A percentile compares a stretch with the other conserved stretches of the same genome.
Evolutionary conservation across 345 rosid species (phyloP).

Genomic region (Eucalyptus sp.): DNA sequence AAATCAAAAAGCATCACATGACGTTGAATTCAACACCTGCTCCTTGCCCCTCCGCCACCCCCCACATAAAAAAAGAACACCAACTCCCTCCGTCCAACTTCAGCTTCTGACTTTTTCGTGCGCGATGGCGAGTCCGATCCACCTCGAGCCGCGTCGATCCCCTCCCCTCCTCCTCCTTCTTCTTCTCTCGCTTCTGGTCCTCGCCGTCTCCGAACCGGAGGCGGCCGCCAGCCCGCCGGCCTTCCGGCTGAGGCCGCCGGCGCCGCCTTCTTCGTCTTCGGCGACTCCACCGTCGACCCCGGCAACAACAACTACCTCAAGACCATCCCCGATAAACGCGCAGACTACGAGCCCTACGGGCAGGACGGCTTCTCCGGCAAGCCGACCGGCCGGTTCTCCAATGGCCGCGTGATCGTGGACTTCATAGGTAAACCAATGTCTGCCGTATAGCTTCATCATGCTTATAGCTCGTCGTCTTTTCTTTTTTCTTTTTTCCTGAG

Average conservation of each 20-base stretch:
- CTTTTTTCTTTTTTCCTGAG: too few species aligned
- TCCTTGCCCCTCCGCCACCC: background rate
- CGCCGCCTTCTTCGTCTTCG: constrained; percentile 30
- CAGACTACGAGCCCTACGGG: constrained; percentile 32
- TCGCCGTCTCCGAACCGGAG: background rate
- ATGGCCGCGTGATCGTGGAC: constrained; percentile 43
- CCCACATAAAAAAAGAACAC: background rate
- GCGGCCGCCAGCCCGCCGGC: background rate
- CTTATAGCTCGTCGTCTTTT: background rate
- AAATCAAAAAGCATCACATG: background rate
- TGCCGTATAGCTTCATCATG: background rate
- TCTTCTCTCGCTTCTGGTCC: background rate
- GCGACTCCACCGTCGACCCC: constrained; percentile 38
- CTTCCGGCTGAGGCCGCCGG: background rate
- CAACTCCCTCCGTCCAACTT: background rate
- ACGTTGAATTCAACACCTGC: background rate
- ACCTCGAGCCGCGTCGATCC: background rate
- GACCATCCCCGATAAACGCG: constrained; percentile 21
- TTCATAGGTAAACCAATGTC: constrained; percentile 21
- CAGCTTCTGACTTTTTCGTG: background rate
- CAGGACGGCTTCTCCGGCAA: constrained; percentile 16
- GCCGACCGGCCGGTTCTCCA: constrained; percentile 44
- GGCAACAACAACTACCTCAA: constrained; percentile 47
- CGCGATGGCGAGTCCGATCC: background rate
- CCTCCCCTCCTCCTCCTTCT: background rate